A percentile compares a stretch with the other conserved stretches of the same genome.
Conservation (phyloP, 1,284 basidiomycete genomes). For the Tylopilus sp. region DNA sequence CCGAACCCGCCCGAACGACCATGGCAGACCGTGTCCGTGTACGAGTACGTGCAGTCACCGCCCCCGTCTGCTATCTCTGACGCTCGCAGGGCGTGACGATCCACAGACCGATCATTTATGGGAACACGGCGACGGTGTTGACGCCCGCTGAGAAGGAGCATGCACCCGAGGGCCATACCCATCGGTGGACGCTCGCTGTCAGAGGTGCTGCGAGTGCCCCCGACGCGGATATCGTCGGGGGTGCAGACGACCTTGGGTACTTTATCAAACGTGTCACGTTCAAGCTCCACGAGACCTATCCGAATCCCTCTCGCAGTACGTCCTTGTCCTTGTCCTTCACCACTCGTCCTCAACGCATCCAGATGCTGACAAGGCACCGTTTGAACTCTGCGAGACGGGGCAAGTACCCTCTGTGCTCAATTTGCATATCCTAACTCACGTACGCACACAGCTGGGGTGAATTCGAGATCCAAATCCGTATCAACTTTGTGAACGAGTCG, state of each 20-base stretch:
- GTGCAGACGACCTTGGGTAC: slow-evolving; percentile 88
- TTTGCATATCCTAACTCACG: neutral
- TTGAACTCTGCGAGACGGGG: slow-evolving; percentile 96
- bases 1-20: slow-evolving; percentile 46
- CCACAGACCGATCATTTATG: slow-evolving; percentile 94
- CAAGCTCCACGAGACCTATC: slow-evolving; percentile 97
- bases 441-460: slow-evolving; percentile 88
- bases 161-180: slow-evolving; percentile 84
- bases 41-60: slow-evolving; percentile 61
- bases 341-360: neutral
- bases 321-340: neutral
- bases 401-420: slow-evolving; percentile 41
- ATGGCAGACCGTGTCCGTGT: slow-evolving; percentile 79
- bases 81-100: slow-evolving; percentile 84
- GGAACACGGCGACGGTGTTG: slow-evolving; percentile 92
- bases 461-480: slow-evolving; percentile 95
- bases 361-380: slow-evolving; percentile 96
- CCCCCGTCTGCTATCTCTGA: slow-evolving; percentile 1
- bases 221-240: slow-evolving; percentile 81
- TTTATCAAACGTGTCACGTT: slow-evolving; percentile 97
- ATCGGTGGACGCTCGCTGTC: slow-evolving; percentile 97
- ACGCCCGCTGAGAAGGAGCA: slow-evolving; percentile 79
- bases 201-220: slow-evolving; percentile 78
- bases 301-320: slow-evolving; percentile 91
- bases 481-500: slow-evolving; percentile 93